These are phyloP conservation scores for Podospora didyma DNA, from an alignment of 495 filamentous ascomycete genomes.

Conservation along the genomic window DNA sequence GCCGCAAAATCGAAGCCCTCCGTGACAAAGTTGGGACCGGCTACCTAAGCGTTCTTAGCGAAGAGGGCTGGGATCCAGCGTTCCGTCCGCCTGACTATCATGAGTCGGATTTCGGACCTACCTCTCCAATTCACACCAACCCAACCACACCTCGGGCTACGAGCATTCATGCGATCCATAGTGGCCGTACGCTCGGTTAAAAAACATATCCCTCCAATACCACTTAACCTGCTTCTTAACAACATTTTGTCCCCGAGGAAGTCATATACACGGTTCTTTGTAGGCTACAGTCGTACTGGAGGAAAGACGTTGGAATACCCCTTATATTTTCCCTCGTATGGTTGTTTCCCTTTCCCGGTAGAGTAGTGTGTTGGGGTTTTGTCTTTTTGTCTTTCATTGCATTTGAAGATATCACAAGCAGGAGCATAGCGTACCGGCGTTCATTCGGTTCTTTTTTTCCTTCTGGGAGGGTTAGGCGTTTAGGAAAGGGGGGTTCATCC, in stretches of 20 bases:
- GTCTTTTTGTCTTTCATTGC: constrained; percentile 6
- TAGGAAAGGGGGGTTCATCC: not conserved
- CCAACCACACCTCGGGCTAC: constrained; percentile 40
- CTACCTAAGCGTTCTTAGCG: constrained; percentile 81
- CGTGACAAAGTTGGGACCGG: constrained; percentile 77
- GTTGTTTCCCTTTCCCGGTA: not conserved
- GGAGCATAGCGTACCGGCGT: constrained; percentile 26
- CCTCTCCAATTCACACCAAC: constrained; percentile 38
- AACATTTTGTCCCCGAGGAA: constrained; percentile 4
- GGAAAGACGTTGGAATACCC: constrained; percentile 16
- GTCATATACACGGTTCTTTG: constrained; percentile 10
- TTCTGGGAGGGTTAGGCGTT: not conserved
- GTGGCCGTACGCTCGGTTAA: constrained; percentile 45
- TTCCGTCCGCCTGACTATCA: constrained; percentile 32
- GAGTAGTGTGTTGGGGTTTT: constrained; percentile 1
- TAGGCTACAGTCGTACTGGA: constrained; percentile 10
- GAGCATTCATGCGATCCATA: constrained; percentile 48
- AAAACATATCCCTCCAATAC: constrained; percentile 26
- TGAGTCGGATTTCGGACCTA: constrained; percentile 35
- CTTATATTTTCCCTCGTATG: constrained; percentile 1
- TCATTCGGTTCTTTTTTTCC: not conserved
- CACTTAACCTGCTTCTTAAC: constrained; percentile 10
- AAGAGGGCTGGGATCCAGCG: constrained; percentile 58
- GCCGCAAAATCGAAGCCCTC: constrained; percentile 78
- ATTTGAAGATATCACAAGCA: constrained; percentile 16